phyloP scores from a whole-genome alignment of 768 basidiomycete genomes.

The Astraeus odoratus region DNA sequence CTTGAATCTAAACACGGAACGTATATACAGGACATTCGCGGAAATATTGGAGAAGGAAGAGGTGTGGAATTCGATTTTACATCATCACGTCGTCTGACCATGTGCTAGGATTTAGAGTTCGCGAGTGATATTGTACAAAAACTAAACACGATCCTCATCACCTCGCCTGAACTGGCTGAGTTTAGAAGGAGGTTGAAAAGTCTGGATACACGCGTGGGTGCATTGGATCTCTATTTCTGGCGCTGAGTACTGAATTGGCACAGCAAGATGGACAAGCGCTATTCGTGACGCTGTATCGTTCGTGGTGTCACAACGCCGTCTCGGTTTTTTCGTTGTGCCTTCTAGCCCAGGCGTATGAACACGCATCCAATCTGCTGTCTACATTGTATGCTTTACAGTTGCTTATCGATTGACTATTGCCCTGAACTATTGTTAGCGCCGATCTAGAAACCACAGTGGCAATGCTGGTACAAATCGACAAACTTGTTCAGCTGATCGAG shows the following conservation, averaged over 20 bases:
- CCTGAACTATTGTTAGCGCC: constrained; percentile 51
- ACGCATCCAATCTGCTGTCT: constrained; percentile 90
- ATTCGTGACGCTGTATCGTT: constrained; percentile 89
- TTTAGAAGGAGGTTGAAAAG: constrained; percentile 91
- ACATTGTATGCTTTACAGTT: constrained; percentile 65
- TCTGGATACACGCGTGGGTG: constrained; percentile 79
- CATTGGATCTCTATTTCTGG: neutral
- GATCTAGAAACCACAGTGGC: constrained; percentile 95
- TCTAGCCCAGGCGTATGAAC: constrained; percentile 96
- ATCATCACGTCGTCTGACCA: neutral
- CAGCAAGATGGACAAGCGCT: constrained; percentile 94
- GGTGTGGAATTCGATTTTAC: constrained; percentile 35
- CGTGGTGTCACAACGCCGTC: constrained; percentile 98
- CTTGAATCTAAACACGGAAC: constrained; percentile 88
- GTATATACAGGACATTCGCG: constrained; percentile 92
- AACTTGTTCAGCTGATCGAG: constrained; percentile 95
- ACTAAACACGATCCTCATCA: constrained; percentile 92
- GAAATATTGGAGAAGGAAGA: constrained; percentile 99
- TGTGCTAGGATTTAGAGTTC: constrained; percentile 84
- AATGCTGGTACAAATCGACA: constrained; percentile 93
- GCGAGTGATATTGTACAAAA: constrained; percentile 98
- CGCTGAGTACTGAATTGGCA: neutral
- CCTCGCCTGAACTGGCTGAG: constrained; percentile 91
- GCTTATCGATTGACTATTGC: neutral
- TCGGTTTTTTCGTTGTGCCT: constrained; percentile 95